Base-by-base conservation (phyloP, 164 flowering plant genomes). In the Warburgia ugandensis region DNA sequence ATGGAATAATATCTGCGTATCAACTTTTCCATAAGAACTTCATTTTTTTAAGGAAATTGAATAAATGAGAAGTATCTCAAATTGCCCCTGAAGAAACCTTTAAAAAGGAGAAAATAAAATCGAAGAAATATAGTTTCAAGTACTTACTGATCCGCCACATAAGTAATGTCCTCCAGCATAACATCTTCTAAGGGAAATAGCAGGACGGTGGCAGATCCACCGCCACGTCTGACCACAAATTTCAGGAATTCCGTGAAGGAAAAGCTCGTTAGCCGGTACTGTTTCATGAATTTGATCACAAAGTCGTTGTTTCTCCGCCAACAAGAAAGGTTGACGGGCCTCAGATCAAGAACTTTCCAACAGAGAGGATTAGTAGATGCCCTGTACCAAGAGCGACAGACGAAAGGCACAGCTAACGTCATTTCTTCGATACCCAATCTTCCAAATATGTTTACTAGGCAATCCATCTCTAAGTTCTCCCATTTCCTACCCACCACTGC, bases 401-500 rank as follows among this genome's bases (percentile, higher is more conserved):
- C 50, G 14, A 45, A 35, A 17, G 43, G 43, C 39, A 55, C 56
- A 27, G n/a, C 16, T 26, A 39, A 40, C 8, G 13, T 20, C 35
- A 39, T 12, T 14, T 29, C 44, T 7, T 45, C 32, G 3, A 55
- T 4, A 6, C 59, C 50, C 20, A 55, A 13, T 25, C 31, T 26
- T 14, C 27, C 14, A 36, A 44, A 55, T 4, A 55, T 25, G 12
- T 33, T 25, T 13, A 23, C 50, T 50, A 55, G 26, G 17, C 59
- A 55, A 26, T 45, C 59, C 21, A 25, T 23, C 1, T 33, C 29
- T 14, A 45, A 11, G 10, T 33, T 43, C 20, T 55, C 51, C 50
- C 59, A 55, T 45, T 45, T 55, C 29, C 58, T 45, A 1, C 22
- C 50, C n/a, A n/a, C n/a, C n/a, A n/a, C n/a, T n/a, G n/a, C n/a